These are phyloP conservation scores for Penicillium sp. DNA, from an alignment of 2,329 filamentous ascomycete species.

Conservation along the genomic window DNA sequence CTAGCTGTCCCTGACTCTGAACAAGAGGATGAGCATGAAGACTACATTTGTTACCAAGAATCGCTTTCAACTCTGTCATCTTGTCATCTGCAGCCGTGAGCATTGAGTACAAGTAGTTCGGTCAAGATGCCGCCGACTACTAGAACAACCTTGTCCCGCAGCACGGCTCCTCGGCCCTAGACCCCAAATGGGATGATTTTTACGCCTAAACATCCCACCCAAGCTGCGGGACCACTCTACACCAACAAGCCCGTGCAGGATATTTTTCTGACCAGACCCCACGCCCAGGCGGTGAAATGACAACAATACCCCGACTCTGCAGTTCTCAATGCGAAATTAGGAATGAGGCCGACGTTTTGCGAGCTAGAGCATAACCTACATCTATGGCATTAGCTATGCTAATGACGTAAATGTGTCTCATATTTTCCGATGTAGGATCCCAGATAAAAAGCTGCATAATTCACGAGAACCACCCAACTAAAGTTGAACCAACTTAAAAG, in stretches of 20 bases:
- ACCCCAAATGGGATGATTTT: background rate
- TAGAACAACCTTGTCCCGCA: background rate
- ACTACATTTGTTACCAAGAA: background rate
- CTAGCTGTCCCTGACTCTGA: too few relatives aligned
- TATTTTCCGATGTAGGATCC: background rate
- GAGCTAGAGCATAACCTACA: background rate
- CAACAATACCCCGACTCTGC: background rate
- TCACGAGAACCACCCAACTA: background rate
- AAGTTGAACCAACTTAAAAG: too few relatives aligned
- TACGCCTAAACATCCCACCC: background rate
- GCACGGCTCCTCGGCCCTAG: background rate
- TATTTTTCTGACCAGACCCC: background rate
- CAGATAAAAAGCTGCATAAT: background rate
- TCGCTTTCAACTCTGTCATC: background rate
- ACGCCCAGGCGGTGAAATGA: background rate
- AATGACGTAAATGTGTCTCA: background rate
- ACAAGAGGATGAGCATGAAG: background rate
- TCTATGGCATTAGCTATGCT: background rate
- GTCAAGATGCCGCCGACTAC: too few relatives aligned
- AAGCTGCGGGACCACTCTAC: background rate
- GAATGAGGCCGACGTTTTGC: background rate
- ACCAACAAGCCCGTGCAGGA: background rate
- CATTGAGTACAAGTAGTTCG: too few relatives aligned
- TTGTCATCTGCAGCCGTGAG: background rate
- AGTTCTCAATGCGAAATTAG: background rate